Base-by-base conservation (phyloP, 2,329 filamentous ascomycete genomes). In the Colletotrichum tropicicola region DNA sequence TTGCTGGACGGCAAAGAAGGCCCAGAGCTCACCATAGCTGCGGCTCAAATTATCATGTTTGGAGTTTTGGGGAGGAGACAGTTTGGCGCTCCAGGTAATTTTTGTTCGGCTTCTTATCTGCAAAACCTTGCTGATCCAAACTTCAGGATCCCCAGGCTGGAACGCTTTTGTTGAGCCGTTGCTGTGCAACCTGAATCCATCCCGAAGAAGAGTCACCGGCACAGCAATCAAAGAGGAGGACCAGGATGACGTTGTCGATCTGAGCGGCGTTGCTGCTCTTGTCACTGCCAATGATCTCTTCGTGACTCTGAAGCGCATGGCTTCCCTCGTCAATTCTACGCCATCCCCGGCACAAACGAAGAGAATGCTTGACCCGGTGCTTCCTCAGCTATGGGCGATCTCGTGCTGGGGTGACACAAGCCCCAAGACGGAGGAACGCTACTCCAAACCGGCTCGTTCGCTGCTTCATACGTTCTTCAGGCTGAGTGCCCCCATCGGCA, bases 341-440 rank as follows among this genome's bases (percentile, higher is more conserved):
- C 89, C 89, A 0, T 90, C 91, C 59, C 87, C 89, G 0, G 89
- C 89, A 0, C 76, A 92, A 9, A 85, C 88, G 45, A 88, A 84
- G 67, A 81, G 91, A 53, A 78, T 93, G 1, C 74, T 92, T 3
- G 78, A 80, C 3, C 87, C 87, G 1, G 71, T 92, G 2, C 69
- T 91, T 3, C 74, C 88, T 5, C 85, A 89, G 2, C 77, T 93
- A 0, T 93, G 91, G 91, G 80, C 83, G 1, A 72, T 92, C 15
- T 79, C 85, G 1, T 85, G 85, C 5, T 88, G 87, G 82, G 70
- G 76, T 1, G 74, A 73, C 7, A 68, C 78, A 5, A 70, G 75
- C 7, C 53, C 73, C 0, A 66, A 71, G 2, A 71, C 76, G 5
- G 76, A 80, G 17, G 74, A 80, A 25, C 71, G 75, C 1, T 84